Evolutionary conservation across 2,329 filamentous ascomycete species (phyloP).

Genomic region (Colletotrichum somersetense): DNA sequence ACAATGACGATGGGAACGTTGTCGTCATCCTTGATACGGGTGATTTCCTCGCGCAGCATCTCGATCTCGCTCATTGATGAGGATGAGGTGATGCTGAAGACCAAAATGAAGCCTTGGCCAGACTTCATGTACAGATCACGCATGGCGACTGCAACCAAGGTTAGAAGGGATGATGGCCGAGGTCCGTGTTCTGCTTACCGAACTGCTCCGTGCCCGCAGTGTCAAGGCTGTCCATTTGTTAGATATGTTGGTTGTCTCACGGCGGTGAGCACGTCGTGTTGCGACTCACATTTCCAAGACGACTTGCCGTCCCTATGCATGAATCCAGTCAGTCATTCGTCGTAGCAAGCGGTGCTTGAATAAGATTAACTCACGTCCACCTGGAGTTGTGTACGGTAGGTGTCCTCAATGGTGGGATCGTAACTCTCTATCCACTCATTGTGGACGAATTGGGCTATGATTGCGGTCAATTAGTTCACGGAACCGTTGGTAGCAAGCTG

Average conservation of each 20-base stretch:
- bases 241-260: conserved; percentile 41
- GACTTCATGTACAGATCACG: conserved; percentile 94
- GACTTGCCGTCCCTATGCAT: conserved; percentile 81
- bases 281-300: conserved; percentile 84
- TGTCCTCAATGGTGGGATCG: conserved; percentile 83
- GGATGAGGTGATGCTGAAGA: conserved; percentile 90
- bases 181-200: conserved; percentile 69
- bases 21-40: conserved; percentile 90
- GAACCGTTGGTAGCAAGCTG: neutral
- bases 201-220: conserved; percentile 95
- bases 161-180: conserved; percentile 20
- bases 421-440: conserved; percentile 95
- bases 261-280: neutral
- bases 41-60: conserved; percentile 88
- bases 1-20: conserved; percentile 90
- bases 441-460: conserved; percentile 89
- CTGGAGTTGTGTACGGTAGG: conserved; percentile 79
- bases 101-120: conserved; percentile 89
- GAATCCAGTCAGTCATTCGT: conserved; percentile 49
- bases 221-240: conserved; percentile 72
- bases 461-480: conserved; percentile 21
- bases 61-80: conserved; percentile 86
- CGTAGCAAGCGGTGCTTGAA: neutral
- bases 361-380: conserved; percentile 79
- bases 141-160: conserved; percentile 65